Conservation (phyloP, 441 rosid genomes). For the Pelargonium australe region DNA sequence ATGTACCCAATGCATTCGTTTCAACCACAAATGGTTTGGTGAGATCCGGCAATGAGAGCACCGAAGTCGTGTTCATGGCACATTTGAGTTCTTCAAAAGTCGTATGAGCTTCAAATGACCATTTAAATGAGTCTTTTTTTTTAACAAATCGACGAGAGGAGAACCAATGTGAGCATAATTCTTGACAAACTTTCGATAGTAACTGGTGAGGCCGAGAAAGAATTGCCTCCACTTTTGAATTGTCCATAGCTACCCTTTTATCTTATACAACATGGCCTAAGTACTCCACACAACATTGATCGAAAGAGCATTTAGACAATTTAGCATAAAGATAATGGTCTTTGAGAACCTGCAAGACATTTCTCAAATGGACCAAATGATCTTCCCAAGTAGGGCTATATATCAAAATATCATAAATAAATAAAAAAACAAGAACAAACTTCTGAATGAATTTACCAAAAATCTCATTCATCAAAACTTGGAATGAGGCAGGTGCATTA, state of each 20-base stretch:
- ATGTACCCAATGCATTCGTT: too few species aligned
- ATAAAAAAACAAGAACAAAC: not conserved
- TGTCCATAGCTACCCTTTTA: not conserved
- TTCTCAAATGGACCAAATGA: not conserved
- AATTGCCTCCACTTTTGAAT: not conserved
- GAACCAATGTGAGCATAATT: not conserved
- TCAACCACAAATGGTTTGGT: too few species aligned
- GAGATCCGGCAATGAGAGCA: not conserved
- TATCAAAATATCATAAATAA: not conserved
- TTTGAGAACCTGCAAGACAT: too few species aligned
- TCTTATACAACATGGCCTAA: not conserved
- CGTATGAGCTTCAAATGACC: too few species aligned
- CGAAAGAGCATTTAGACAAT: not conserved
- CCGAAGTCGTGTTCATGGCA: not conserved
- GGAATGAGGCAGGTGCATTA: not conserved
- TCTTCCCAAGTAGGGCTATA: not conserved
- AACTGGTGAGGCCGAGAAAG: conserved; percentile 1
- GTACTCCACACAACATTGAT: not conserved
- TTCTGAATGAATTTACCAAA: not conserved
- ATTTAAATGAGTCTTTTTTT: too few species aligned
- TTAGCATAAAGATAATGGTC: not conserved
- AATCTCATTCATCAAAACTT: not conserved
- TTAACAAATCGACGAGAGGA: not conserved
- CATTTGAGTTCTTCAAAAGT: too few species aligned
- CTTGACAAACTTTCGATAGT: not conserved